phyloP scores from a whole-genome alignment of 257 asterid genomes.

The Gentiana macrophylla region DNA sequence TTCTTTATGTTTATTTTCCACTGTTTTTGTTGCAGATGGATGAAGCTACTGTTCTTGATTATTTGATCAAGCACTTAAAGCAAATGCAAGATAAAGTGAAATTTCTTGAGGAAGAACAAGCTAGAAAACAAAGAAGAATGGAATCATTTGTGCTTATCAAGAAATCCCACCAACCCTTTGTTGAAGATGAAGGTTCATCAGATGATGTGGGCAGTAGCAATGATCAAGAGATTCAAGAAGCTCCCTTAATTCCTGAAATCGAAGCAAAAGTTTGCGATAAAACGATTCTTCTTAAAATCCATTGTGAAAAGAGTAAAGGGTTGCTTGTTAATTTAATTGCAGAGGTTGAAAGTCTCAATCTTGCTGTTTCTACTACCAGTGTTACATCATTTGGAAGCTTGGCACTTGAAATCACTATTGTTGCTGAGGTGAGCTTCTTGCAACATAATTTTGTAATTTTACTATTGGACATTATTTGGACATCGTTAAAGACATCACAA shows the following conservation, averaged over 20 bases:
- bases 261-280: slow-evolving; percentile 5
- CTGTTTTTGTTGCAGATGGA: slow-evolving; percentile 17
- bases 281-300: slow-evolving; percentile 10
- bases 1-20: not conserved
- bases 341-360: slow-evolving; percentile 12
- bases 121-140: slow-evolving; percentile 19
- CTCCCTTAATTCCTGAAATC: slow-evolving; percentile 9
- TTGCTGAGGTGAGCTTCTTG: slow-evolving; percentile 3
- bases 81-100: slow-evolving; percentile 26
- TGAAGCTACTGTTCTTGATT: slow-evolving; percentile 27
- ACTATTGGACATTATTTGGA: no score
- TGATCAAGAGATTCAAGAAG: slow-evolving; percentile 5
- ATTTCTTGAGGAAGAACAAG: slow-evolving; percentile 19
- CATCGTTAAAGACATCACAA: no score
- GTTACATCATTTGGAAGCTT: slow-evolving; percentile 22
- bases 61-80: slow-evolving; percentile 20
- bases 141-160: slow-evolving; percentile 25
- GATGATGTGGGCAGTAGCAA: slow-evolving; percentile 3
- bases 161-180: slow-evolving; percentile 11
- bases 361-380: slow-evolving; percentile 3
- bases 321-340: slow-evolving; percentile 8
- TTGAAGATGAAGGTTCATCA: slow-evolving; percentile 17
- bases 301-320: slow-evolving; percentile 8
- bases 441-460: no score
- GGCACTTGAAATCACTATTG: slow-evolving; percentile 21